Percentiles rank a stretch among this genome's conserved stretches.
Evolutionary conservation across 2,329 filamentous ascomycete genomes (phyloP).

Genomic region (Fusarium aywerte): DNA sequence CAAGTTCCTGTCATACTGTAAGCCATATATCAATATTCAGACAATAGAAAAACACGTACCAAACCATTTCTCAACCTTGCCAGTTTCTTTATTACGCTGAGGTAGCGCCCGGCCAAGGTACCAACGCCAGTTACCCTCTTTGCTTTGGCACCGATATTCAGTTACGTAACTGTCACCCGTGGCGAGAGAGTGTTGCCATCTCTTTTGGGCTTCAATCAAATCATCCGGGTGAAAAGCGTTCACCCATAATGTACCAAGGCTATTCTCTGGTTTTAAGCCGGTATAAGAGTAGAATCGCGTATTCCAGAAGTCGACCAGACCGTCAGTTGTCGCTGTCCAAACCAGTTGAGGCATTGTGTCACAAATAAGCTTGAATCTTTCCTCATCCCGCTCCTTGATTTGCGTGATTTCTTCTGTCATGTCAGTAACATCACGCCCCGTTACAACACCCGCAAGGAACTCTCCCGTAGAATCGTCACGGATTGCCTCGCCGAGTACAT

Average conservation of each 20-base stretch:
- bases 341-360: conserved; percentile 78
- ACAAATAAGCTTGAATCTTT: conserved; percentile 79
- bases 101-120: conserved; percentile 79
- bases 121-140: conserved; percentile 79
- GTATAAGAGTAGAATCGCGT: conserved; percentile 85
- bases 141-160: conserved; percentile 76
- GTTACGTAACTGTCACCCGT: conserved; percentile 76
- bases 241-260: conserved; percentile 71
- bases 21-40: neutral
- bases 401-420: conserved; percentile 75
- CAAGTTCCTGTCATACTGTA: conserved; percentile 63
- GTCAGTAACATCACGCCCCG: conserved; percentile 77
- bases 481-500: conserved; percentile 74
- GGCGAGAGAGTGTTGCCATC: conserved; percentile 70
- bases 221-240: conserved; percentile 77
- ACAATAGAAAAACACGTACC: conserved; percentile 56
- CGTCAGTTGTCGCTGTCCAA: conserved; percentile 77
- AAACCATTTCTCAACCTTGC: conserved; percentile 81
- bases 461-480: conserved; percentile 74
- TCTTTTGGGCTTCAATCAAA: conserved; percentile 61
- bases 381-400: conserved; percentile 76
- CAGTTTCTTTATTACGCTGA: conserved; percentile 71
- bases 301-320: conserved; percentile 78
- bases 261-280: conserved; percentile 70
- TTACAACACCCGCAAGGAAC: conserved; percentile 77